Percentiles rank a stretch among this genome's conserved stretches.
These are phyloP conservation scores for Curvularia lunata DNA, from an alignment of 2,329 filamentous ascomycete genomes.

Conservation along the genomic window DNA sequence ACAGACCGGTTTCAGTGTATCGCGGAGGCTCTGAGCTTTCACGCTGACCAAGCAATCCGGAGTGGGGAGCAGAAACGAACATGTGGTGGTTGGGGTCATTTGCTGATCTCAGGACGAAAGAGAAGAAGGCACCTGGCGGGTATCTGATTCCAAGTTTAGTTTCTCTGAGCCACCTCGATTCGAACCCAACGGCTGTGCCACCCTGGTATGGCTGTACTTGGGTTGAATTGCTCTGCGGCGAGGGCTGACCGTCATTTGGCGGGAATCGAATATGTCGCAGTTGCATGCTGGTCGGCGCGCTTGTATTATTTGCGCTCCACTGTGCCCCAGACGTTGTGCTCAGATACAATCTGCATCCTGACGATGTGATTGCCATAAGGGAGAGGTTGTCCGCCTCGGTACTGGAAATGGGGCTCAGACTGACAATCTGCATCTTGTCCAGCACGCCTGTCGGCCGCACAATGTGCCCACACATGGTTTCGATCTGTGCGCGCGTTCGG, in stretches of 20 bases:
- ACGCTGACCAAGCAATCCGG: constrained; percentile 74
- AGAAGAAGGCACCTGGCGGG: constrained; percentile 89
- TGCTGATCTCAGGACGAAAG: constrained; percentile 72
- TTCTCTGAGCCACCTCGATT: constrained; percentile 36
- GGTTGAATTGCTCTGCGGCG: constrained; percentile 31
- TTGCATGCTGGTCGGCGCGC: constrained; percentile 91
- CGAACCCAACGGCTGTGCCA: constrained; percentile 32
- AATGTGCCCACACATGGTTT: constrained; percentile 83
- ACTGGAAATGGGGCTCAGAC: constrained; percentile 82
- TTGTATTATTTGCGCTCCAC: constrained; percentile 66
- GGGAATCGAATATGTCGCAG: constrained; percentile 97
- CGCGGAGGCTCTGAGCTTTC: constrained; percentile 60
- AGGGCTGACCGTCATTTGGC: constrained; percentile 56
- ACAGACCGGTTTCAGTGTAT: constrained; percentile 81
- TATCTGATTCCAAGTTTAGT: constrained; percentile 65
- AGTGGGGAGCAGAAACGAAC: constrained; percentile 87
- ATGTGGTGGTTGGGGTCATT: constrained; percentile 68
- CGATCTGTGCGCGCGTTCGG: constrained; percentile 60
- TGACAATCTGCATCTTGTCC: constrained; percentile 73
- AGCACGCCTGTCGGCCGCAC: constrained; percentile 73
- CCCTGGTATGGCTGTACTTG: constrained; percentile 42
- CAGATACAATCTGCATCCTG: constrained; percentile 88
- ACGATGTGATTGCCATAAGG: constrained; percentile 87
- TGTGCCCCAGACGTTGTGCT: constrained; percentile 80
- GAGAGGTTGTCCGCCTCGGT: constrained; percentile 82